Conservation (phyloP, 2,329 filamentous ascomycete genomes). For the Diaporthe citrichinensis region DNA sequence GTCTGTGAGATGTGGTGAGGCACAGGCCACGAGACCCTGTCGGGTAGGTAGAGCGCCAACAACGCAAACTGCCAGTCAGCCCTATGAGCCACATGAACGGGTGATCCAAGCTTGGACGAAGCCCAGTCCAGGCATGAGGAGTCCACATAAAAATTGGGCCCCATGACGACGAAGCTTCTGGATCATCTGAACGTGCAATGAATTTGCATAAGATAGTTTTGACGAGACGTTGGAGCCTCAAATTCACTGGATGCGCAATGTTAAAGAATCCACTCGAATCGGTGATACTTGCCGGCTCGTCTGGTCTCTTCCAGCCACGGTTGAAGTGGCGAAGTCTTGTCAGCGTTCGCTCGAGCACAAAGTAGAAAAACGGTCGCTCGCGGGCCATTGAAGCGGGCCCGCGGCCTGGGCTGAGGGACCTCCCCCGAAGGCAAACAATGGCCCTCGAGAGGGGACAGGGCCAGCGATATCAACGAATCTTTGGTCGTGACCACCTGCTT, state of each 20-base stretch:
- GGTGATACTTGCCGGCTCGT: slow-evolving; percentile 1
- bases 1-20: background rate
- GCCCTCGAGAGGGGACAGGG: background rate
- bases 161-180: slow-evolving; percentile 17
- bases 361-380: slow-evolving; percentile 31
- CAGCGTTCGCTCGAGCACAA: background rate
- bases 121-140: background rate
- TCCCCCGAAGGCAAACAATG: slow-evolving; percentile 7
- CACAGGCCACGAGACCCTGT: slow-evolving; percentile 2
- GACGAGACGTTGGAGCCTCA: background rate
- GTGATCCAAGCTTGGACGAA: slow-evolving; percentile 16
- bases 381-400: slow-evolving; percentile 7
- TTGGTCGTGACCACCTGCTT: slow-evolving; percentile 3
- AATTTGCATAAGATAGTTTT: background rate
- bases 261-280: background rate
- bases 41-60: background rate
- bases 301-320: background rate
- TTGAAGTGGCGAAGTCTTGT: slow-evolving; percentile 16
- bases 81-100: slow-evolving; percentile 26
- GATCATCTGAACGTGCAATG: background rate
- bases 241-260: background rate
- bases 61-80: slow-evolving; percentile 16
- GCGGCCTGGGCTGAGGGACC: background rate
- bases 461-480: slow-evolving; percentile 10
- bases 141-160: slow-evolving; percentile 1